Conservation (phyloP, 1,284 basidiomycete species). For the Grifola frondosa region DNA sequence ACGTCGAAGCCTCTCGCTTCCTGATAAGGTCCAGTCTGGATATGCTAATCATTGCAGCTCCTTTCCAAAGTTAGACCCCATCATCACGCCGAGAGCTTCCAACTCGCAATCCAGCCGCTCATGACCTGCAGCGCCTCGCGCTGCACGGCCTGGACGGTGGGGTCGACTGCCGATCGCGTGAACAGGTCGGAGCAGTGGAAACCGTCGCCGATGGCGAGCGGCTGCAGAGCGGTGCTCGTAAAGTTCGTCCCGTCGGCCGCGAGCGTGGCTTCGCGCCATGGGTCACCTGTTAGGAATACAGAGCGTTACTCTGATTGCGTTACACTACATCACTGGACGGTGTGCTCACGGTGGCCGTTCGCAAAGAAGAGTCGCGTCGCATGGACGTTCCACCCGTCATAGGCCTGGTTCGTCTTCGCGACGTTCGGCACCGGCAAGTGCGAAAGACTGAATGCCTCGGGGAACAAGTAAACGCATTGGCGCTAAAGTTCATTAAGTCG, state of each 20-base stretch:
- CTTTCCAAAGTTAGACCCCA: too few relatives aligned
- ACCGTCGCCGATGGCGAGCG: conserved; percentile 56
- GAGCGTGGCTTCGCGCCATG: conserved; percentile 70
- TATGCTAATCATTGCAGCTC: too few relatives aligned
- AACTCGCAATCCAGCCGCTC: conserved; percentile 52
- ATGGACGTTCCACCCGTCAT: conserved; percentile 62
- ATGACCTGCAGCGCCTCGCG: conserved; percentile 42
- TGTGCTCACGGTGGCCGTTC: conserved; percentile 45
- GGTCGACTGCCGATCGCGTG: conserved; percentile 45
- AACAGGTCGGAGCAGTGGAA: conserved; percentile 68
- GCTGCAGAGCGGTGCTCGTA: conserved; percentile 50
- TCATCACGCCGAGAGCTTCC: conserved; percentile 19
- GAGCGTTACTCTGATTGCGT: too few relatives aligned
- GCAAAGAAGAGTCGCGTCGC: conserved; percentile 65
- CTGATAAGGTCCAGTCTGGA: too few relatives aligned
- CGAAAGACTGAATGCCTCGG: conserved; percentile 47
- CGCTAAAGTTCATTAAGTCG: too few relatives aligned
- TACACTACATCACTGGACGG: neutral
- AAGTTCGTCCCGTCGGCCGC: conserved; percentile 54
- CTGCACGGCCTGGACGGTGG: conserved; percentile 56
- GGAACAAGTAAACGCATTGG: conserved; percentile 63
- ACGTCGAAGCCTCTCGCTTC: too few relatives aligned
- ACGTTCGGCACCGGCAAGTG: conserved; percentile 38
- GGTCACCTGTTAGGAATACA: conserved; percentile 51
- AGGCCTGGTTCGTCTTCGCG: conserved; percentile 45